Evolutionary conservation across 306 rosid species (phyloP).

Genomic region (Potentilla sterilis): DNA sequence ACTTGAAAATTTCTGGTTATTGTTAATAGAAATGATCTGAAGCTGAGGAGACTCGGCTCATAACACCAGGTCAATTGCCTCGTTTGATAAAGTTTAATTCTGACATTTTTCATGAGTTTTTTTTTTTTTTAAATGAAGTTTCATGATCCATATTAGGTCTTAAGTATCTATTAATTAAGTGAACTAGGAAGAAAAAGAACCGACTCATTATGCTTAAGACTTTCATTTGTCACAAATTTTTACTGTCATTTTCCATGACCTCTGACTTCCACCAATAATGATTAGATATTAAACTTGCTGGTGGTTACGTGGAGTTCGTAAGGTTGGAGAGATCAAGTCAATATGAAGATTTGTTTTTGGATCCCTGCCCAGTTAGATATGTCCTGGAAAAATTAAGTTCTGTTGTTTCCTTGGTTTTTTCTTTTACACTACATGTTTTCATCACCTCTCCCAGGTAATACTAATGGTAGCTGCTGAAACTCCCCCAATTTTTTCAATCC

Average conservation of each 20-base stretch:
- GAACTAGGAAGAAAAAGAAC: neutral
- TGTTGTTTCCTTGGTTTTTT: no score
- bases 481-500: no score
- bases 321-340: neutral
- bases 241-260: neutral
- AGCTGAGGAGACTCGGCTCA: neutral
- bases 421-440: no score
- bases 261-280: neutral
- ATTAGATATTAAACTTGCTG: neutral
- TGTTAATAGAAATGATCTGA: neutral
- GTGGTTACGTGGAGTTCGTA: neutral
- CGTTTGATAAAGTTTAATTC: neutral
- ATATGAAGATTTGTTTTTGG: neutral
- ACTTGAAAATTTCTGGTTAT: no score
- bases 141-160: neutral
- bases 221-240: neutral
- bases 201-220: neutral
- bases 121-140: no score
- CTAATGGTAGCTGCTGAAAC: no score
- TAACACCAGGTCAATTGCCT: neutral
- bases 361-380: neutral
- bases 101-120: constrained; percentile 3
- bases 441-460: no score
- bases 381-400: no score
- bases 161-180: neutral